A percentile compares a stretch with the other conserved stretches of the same genome.
phyloP scores from a whole-genome alignment of 1,139 yeast genomes.

The Blastobotrys proliferans region DNA sequence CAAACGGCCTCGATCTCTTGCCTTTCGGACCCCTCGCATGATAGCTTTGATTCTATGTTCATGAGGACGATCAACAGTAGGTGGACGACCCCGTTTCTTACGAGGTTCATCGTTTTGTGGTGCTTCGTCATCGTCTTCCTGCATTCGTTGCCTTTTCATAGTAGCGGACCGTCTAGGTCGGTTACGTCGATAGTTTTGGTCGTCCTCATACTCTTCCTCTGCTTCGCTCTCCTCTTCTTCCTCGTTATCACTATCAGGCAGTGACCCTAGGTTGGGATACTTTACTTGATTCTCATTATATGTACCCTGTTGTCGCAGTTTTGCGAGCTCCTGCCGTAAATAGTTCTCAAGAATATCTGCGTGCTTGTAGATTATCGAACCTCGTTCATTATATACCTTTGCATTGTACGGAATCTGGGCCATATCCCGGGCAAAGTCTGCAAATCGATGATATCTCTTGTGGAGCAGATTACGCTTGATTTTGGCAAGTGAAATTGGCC shows the following conservation, averaged over 20 bases:
- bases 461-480: slow-evolving; percentile 47
- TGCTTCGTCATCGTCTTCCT: slow-evolving; percentile 23
- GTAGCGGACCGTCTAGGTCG: slow-evolving; percentile 26
- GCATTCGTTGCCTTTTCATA: slow-evolving; percentile 25
- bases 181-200: slow-evolving; percentile 32
- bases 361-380: slow-evolving; percentile 61
- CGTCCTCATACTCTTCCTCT: slow-evolving; percentile 28
- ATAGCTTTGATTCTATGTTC: slow-evolving; percentile 88
- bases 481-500: slow-evolving; percentile 46
- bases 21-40: slow-evolving; percentile 73
- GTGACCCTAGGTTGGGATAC: slow-evolving; percentile 70
- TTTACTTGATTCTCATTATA: slow-evolving; percentile 39
- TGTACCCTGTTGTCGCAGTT: slow-evolving; percentile 42
- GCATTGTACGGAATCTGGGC: slow-evolving; percentile 91
- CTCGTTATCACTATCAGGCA: slow-evolving; percentile 42
- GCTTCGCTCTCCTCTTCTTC: slow-evolving; percentile 19
- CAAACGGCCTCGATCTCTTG: slow-evolving; percentile 41
- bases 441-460: slow-evolving; percentile 53
- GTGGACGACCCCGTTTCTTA: slow-evolving; percentile 88
- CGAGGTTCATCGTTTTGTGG: slow-evolving; percentile 46
- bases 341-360: slow-evolving; percentile 68
- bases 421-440: slow-evolving; percentile 68
- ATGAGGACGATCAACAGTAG: slow-evolving; percentile 89
- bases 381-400: slow-evolving; percentile 69
- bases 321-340: slow-evolving; percentile 53